Evolutionary conservation across 2,329 filamentous ascomycete species (phyloP).

Genomic region (Cordyceps pruinosa): DNA sequence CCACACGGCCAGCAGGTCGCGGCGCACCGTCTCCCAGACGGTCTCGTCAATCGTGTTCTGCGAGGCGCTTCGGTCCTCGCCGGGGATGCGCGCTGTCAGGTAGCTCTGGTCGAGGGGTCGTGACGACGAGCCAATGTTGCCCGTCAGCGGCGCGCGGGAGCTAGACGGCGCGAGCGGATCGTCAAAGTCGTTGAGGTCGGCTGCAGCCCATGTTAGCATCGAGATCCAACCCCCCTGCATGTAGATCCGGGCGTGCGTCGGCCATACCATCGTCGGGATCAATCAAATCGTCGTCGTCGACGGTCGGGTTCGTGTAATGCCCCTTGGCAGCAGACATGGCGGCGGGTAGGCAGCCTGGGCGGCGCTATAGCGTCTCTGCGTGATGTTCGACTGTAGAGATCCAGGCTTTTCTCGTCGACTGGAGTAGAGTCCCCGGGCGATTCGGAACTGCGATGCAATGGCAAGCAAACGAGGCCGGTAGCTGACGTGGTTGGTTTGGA

Average conservation of each 20-base stretch:
- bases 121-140: conserved; percentile 67
- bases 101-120: conserved; percentile 65
- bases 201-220: conserved; percentile 34
- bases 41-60: conserved; percentile 94
- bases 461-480: background rate
- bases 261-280: conserved; percentile 68
- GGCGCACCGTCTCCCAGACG: conserved; percentile 93
- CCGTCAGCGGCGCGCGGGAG: conserved; percentile 72
- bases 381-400: background rate
- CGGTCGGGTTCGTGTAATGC: conserved; percentile 54
- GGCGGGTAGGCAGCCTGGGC: background rate
- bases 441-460: background rate
- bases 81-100: conserved; percentile 81
- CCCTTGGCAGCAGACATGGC: conserved; percentile 41
- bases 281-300: conserved; percentile 65
- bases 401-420: background rate
- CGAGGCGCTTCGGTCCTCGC: conserved; percentile 84
- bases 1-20: conserved; percentile 90
- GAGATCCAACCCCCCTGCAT: background rate
- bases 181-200: conserved; percentile 86
- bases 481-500: conserved; percentile 13
- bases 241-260: background rate
- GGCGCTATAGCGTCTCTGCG: background rate
- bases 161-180: conserved; percentile 66
- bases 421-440: too few species aligned